These are phyloP conservation scores for Vaccinium corymbosum DNA, from an alignment of 148 eudicot species.

Conservation along the genomic window DNA sequence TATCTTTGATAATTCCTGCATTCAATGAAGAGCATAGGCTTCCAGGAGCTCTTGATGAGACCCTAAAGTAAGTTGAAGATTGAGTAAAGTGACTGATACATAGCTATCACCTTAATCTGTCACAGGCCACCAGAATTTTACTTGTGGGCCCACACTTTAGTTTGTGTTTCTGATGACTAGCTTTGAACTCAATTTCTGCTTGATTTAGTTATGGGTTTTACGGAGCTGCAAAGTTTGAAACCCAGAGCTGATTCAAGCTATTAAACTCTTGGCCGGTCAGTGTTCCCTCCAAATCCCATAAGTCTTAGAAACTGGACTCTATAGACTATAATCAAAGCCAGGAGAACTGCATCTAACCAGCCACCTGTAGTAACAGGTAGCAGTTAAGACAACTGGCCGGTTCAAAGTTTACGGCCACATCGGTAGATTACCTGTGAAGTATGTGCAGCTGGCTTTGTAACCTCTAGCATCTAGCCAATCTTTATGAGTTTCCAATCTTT, in stretches of 20 bases:
- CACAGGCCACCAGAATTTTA: background rate
- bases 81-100: background rate
- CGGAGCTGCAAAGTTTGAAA: background rate
- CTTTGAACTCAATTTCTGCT: background rate
- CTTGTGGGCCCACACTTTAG: background rate
- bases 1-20: conserved; percentile 90
- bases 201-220: background rate
- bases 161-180: conserved; percentile 5
- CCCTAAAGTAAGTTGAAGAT: conserved; percentile 54
- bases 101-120: background rate
- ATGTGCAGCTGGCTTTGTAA: background rate
- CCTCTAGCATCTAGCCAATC: background rate
- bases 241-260: background rate
- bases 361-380: background rate
- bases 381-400: background rate
- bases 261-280: background rate
- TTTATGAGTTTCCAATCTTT: background rate
- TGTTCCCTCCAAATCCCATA: background rate
- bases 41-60: conserved; percentile 85
- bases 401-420: background rate
- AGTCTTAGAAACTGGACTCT: background rate
- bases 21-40: conserved; percentile 92
- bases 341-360: background rate
- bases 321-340: background rate
- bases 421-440: background rate